Conservation (phyloP, 257 asterid species). For the Mentha longifolia region DNA sequence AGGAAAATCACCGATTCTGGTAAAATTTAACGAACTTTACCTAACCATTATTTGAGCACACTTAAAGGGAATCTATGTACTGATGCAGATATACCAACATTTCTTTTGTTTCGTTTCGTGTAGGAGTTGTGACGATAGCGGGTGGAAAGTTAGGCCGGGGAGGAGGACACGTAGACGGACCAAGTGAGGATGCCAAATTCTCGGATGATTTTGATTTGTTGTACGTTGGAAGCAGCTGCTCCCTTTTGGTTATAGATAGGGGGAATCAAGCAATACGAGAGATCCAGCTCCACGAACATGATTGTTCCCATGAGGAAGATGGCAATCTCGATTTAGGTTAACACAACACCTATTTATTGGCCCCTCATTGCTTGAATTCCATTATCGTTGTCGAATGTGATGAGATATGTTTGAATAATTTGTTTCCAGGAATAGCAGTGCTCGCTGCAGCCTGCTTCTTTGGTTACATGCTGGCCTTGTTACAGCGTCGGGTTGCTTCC, state of each 20-base stretch:
- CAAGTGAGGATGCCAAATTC: conserved; percentile 89
- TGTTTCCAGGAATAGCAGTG: conserved; percentile 72
- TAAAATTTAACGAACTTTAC: conserved; percentile 29
- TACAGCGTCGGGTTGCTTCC: conserved; percentile 65
- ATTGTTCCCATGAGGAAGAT: conserved; percentile 67
- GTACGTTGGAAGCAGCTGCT: conserved; percentile 77
- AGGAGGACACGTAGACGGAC: conserved; percentile 92
- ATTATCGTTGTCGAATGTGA: neutral
- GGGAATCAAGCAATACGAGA: conserved; percentile 95
- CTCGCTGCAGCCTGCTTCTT: conserved; percentile 79
- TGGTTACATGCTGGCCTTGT: conserved; percentile 87
- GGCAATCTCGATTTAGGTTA: conserved; percentile 71
- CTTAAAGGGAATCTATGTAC: neutral
- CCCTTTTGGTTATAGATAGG: conserved; percentile 82
- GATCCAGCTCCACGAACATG: conserved; percentile 79
- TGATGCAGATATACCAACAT: neutral
- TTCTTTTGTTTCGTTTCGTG: conserved; percentile 11
- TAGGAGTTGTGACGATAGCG: conserved; percentile 92
- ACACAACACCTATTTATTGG: neutral
- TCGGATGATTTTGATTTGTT: conserved; percentile 86
- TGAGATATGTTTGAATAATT: neutral
- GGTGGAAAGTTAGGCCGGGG: conserved; percentile 83
- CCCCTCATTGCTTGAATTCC: conserved; percentile 9
- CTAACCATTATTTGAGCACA: neutral
- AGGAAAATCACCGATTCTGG: conserved; percentile 85